A percentile compares a stretch with the other conserved stretches of the same genome.
Evolutionary conservation across 116 monocot genomes (phyloP).

Genomic region (Trichopus zeylanicus): DNA sequence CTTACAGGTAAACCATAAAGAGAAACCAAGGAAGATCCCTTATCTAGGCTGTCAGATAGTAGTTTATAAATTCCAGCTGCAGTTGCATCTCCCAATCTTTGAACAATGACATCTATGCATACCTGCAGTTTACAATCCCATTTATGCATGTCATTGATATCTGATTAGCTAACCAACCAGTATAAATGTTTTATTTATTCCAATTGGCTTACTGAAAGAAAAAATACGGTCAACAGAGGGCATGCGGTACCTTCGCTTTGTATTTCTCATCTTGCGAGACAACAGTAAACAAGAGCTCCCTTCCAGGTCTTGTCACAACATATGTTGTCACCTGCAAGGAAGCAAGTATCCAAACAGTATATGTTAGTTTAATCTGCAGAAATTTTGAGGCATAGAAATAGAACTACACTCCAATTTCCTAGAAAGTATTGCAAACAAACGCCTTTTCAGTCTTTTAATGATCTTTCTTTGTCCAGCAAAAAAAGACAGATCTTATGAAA

Average conservation of each 20-base stretch:
- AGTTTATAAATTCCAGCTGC: conserved; percentile 83
- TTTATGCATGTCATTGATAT: background rate
- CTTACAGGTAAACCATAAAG: conserved; percentile 75
- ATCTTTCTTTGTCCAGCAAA: too few relatives aligned
- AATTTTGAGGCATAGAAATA: too few relatives aligned
- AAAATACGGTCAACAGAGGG: background rate
- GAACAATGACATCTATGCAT: conserved; percentile 93
- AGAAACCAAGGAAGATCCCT: conserved; percentile 43
- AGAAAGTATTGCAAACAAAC: too few relatives aligned
- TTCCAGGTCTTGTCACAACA: conserved; percentile 90
- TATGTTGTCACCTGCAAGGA: conserved; percentile 79
- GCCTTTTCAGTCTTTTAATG: too few relatives aligned
- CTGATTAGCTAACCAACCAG: too few relatives aligned
- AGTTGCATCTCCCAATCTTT: conserved; percentile 91
- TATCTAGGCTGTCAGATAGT: conserved; percentile 43
- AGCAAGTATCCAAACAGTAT: background rate
- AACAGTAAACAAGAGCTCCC: conserved; percentile 94
- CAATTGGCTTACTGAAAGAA: too few relatives aligned
- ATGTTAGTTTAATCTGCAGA: background rate
- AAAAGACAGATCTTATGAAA: too few relatives aligned
- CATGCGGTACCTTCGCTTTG: conserved; percentile 77
- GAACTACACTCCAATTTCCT: too few relatives aligned
- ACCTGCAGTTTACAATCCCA: conserved; percentile 37
- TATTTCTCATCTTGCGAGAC: conserved; percentile 92
- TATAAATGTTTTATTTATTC: too few relatives aligned